These are phyloP conservation scores for Daldinia childiae DNA, from an alignment of 495 filamentous ascomycete species.

Conservation along the genomic window DNA sequence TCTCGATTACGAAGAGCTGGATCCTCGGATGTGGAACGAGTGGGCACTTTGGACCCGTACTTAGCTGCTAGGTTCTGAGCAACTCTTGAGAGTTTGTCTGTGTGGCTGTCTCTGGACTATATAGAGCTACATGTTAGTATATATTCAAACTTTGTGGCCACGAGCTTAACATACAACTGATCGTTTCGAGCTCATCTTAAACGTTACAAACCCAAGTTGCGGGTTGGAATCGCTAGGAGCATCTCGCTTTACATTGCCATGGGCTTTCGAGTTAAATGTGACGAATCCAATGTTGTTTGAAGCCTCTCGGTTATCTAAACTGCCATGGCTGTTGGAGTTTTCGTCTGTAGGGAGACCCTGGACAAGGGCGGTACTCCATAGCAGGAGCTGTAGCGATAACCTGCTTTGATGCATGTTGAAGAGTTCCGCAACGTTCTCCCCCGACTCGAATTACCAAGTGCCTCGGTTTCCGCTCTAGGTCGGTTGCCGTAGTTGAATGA, in stretches of 20 bases:
- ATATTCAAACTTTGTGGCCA: neutral
- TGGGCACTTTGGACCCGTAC: slow-evolving; percentile 28
- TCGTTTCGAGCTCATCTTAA: slow-evolving; percentile 40
- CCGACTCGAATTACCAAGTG: slow-evolving; percentile 15
- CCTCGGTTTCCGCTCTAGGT: slow-evolving; percentile 11
- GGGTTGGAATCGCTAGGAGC: neutral
- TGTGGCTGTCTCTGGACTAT: slow-evolving; percentile 17
- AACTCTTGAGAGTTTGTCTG: slow-evolving; percentile 27
- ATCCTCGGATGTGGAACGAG: slow-evolving; percentile 2
- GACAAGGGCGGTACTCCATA: slow-evolving; percentile 55
- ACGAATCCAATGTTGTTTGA: neutral
- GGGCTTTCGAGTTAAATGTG: neutral
- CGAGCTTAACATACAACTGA: slow-evolving; percentile 32
- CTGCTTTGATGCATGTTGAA: slow-evolving; percentile 52
- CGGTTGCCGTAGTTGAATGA: slow-evolving; percentile 17
- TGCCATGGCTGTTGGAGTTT: neutral
- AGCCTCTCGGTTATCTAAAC: slow-evolving; percentile 2
- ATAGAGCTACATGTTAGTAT: slow-evolving; percentile 22
- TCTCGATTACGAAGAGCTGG: slow-evolving; percentile 45
- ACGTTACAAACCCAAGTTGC: slow-evolving; percentile 39
- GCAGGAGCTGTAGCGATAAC: slow-evolving; percentile 51
- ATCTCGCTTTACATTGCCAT: neutral
- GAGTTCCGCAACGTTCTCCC: slow-evolving; percentile 21
- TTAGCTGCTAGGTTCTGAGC: slow-evolving; percentile 32
- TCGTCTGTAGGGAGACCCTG: slow-evolving; percentile 41